Conservation (phyloP, 1,284 basidiomycete species). For the Lentinula novae-zelandiae region DNA sequence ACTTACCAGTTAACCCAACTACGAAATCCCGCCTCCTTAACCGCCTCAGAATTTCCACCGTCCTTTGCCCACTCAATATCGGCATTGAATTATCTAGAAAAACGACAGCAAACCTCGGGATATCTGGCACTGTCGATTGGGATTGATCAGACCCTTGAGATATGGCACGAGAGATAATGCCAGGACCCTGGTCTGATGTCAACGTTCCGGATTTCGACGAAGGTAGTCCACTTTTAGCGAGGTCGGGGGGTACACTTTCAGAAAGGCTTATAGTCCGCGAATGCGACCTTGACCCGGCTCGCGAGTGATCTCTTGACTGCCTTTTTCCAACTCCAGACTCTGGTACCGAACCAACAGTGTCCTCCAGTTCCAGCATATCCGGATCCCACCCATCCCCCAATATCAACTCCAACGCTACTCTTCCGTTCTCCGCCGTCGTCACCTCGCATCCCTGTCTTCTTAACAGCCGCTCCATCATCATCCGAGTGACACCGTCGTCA, state of each 20-base stretch:
- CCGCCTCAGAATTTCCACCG: slow-evolving; percentile 51
- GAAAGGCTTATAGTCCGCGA: not conserved
- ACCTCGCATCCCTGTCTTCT: slow-evolving; percentile 65
- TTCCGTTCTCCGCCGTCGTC: slow-evolving; percentile 71
- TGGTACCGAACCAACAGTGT: not conserved
- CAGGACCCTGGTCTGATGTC: not conserved
- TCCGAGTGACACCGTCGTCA: slow-evolving; percentile 62
- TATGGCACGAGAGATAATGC: not conserved
- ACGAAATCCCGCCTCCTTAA: slow-evolving; percentile 58
- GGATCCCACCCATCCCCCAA: slow-evolving; percentile 24
- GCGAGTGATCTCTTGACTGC: not conserved
- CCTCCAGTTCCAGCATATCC: slow-evolving; percentile 1
- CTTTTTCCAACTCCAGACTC: not conserved
- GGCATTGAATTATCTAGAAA: slow-evolving; percentile 78
- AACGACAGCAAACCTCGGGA: slow-evolving; percentile 30
- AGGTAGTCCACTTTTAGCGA: not conserved
- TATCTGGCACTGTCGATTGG: not conserved
- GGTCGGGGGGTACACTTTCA: not conserved
- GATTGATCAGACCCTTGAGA: not conserved
- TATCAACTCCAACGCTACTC: slow-evolving; percentile 62
- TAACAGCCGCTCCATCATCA: slow-evolving; percentile 68
- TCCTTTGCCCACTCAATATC: slow-evolving; percentile 61
- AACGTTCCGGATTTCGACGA: not conserved
- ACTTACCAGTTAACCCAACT: slow-evolving; percentile 57
- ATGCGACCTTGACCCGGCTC: not conserved